Conservation (phyloP, 2,329 filamentous ascomycete species). For the Metarhizium album region DNA sequence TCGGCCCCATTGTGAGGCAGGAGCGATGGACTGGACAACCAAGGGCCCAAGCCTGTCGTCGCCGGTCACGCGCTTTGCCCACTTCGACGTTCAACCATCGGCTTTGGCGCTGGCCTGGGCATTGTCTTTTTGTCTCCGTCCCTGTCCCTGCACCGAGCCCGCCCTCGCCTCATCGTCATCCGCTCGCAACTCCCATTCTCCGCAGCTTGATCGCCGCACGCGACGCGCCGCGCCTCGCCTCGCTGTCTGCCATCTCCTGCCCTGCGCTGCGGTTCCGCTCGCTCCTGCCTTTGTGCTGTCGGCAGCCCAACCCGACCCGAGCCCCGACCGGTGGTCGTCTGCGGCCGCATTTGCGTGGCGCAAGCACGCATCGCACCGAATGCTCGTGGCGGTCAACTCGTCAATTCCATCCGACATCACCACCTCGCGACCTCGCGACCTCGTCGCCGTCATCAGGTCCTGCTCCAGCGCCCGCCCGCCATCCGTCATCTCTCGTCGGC, state of each 20-base stretch:
- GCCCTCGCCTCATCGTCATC: not conserved
- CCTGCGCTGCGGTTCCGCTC: not conserved
- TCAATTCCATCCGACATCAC: constrained; percentile 1
- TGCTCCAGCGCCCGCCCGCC: not conserved
- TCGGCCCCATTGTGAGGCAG: not conserved
- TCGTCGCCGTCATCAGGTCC: not conserved
- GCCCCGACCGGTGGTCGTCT: constrained; percentile 7
- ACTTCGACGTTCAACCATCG: constrained; percentile 21
- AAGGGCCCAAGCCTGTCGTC: constrained; percentile 13
- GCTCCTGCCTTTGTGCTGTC: constrained; percentile 3
- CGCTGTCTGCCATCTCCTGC: not conserved
- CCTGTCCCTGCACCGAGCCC: constrained; percentile 1
- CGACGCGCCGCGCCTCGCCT: not conserved
- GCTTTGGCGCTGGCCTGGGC: not conserved
- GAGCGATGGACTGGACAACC: not conserved
- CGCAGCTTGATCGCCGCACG: constrained; percentile 1
- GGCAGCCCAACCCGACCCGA: constrained; percentile 5
- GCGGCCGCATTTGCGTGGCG: constrained; percentile 20
- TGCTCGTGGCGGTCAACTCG: constrained; percentile 5
- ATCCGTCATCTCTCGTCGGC: not conserved
- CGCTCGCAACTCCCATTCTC: not conserved
- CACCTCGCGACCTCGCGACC: not conserved
- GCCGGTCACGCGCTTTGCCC: constrained; percentile 28
- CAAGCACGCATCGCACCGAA: constrained; percentile 16
- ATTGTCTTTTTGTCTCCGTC: not conserved